Base-by-base conservation (phyloP, 2,329 filamentous ascomycete genomes). In the Diaporthe sp. region DNA sequence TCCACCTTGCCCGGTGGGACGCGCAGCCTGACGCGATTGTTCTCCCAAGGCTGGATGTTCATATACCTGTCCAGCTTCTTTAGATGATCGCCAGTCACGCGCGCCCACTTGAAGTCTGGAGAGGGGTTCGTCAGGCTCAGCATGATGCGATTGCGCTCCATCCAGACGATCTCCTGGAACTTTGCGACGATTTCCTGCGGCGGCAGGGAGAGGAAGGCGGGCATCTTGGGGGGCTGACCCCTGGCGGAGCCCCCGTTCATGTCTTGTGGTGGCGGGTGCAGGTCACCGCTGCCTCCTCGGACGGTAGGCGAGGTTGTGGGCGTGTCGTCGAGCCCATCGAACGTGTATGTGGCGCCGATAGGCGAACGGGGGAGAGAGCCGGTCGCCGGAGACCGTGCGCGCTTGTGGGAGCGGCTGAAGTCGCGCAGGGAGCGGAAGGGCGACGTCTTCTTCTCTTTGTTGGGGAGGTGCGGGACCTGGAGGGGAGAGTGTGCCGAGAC, bases 1-100 rank as follows among this genome's bases (percentile, higher is more conserved):
- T 96, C 93, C 76, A 92, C 89, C 77, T 91, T 87, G 51, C 90
- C 93, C 22, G 93, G 89, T 2, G 94, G 92, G 1, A 98, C 96
- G 53, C 90, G 89, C 25, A 99, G 90, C 82, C 91, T 93, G 74
- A 99, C 89, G 51, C 97, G 92, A 81, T 97, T 98, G 82, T 94
- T 92, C 77, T 94, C 92, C 92, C 94, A 99, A 0, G 96, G 95
- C 82, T 96, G 93, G 78, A 99, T 95, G 82, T 98, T 98, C 72
- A 88, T 84, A 85, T 98, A 99, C 73, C 97, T 92, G 84, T 98
- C 97, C 79, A 96, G 90, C 49, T 85, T 83, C 76, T 87, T 88
- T 77, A 91, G 86, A 65, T 91, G 88, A 12, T 90, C 86, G 34
- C 88, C 88, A 39, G 84, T 85, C 68, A 93, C 88, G 72, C 92